Conservation (phyloP, 805 yeast species). For the Metschnikowia cerradonensis region DNA sequence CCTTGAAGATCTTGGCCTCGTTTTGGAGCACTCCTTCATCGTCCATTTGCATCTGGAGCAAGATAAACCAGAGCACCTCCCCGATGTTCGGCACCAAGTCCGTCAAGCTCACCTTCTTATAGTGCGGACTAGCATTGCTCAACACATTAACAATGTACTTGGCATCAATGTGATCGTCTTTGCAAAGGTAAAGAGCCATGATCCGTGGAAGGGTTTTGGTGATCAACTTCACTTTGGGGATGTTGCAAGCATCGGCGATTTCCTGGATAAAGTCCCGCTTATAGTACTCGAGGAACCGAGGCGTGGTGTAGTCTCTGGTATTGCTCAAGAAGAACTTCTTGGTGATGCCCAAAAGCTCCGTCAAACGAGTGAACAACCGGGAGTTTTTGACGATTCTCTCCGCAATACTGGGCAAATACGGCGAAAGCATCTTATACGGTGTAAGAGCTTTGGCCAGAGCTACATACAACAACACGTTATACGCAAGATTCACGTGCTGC, state of each 20-base stretch:
- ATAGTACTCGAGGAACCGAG: conserved; percentile 65
- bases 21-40: conserved; percentile 28
- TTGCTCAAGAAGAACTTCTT: conserved; percentile 58
- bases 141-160: conserved; percentile 49
- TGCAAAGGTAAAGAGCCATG: conserved; percentile 54
- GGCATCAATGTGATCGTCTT: conserved; percentile 46
- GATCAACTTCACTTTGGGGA: conserved; percentile 45
- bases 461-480: conserved; percentile 55
- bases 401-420: conserved; percentile 71
- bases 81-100: conserved; percentile 38
- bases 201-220: conserved; percentile 48
- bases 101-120: conserved; percentile 28
- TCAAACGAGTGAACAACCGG: conserved; percentile 52
- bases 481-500: conserved; percentile 65
- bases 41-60: conserved; percentile 29
- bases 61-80: conserved; percentile 35
- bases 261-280: conserved; percentile 59
- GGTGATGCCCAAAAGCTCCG: conserved; percentile 63
- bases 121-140: conserved; percentile 49
- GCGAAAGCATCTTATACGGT: conserved; percentile 76
- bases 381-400: conserved; percentile 59
- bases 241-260: conserved; percentile 52
- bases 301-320: conserved; percentile 71
- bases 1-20: conserved; percentile 35
- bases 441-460: conserved; percentile 56